Evolutionary conservation across 495 filamentous ascomycete species (phyloP), one percentile per base, ranked within the genome.

Genomic region (Neurospora sp.): DNA sequence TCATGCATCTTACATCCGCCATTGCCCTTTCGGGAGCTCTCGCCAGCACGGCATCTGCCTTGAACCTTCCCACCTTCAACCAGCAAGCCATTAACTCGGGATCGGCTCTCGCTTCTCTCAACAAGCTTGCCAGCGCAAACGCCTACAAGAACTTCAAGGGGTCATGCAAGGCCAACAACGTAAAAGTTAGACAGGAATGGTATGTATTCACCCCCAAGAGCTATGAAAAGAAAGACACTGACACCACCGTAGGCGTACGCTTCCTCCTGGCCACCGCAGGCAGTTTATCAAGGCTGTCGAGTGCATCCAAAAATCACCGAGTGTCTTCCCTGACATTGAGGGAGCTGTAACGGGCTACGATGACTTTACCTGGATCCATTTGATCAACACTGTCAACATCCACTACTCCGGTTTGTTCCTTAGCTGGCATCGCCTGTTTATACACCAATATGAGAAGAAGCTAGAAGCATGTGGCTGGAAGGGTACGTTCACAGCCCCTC

Each of bases 211-310:
- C 11, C 1, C 0, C 12, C 12, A 69, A 10, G 39, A 46, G 18
- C 42, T 23, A 23, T 0, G 0, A 23, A 23, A 54, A n/a, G n/a
- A 3, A 76, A 69, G n/a, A 40, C 2, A 31, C 12, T 72, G 4
- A 42, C 48, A 66, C 27, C 20, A 16, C 4, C 1, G 2, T 40
- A 90, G 89, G 87, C 78, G 82, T 41, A 77, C 83, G 0, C 81
- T 92, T 3, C 76, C 79, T 12, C 77, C 74, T 16, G 8, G 37
- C 0, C 80, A 92, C 77, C 87, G 87, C 73, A 88, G 81, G 70
- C 78, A 80, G 16, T 94, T 90, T 75, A 91, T 90, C 73, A 76
- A 84, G 23, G 89, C 92, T 2, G 88, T 93, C 4, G 81, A 88
- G 69, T 94, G 92, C 78, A 72, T 94, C 6, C 84, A 86, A 75